Base-by-base conservation (phyloP, 2,329 filamentous ascomycete genomes). In the Claviceps spartinae region DNA sequence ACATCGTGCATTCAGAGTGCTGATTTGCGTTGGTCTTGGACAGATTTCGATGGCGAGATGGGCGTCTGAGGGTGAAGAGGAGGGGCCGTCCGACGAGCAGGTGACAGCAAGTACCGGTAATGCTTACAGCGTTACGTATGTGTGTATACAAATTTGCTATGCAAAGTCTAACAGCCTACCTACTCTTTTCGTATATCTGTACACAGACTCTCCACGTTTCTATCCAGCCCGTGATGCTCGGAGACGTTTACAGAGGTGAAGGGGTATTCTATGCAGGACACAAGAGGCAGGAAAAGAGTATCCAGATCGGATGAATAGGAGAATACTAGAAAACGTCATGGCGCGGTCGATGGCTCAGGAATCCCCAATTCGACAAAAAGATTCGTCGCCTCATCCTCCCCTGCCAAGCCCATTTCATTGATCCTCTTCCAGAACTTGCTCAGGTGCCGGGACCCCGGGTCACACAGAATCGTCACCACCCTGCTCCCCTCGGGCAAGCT, bases 361-460 rank as follows among this genome's bases (percentile, higher is more conserved):
- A 82, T 68, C 0, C 70, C 75, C 43, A 83, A 62, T 48, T 77
- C 65, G 2, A 64, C 61, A 50, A 82, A 70, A 49, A 83, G 56
- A 58, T 79, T 67, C 62, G 63, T 62, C 55, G 69, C 61, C 49
- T 71, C 61, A 47, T 71, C 69, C 38, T 69, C 66, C 46, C 85
- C 79, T 55, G 86, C 81, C 22, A 87, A 68, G 3, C 82, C 85
- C 65, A 85, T 72, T 49, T 82, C 78, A 22, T 79, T 83, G 50
- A 88, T 79, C 56, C 77, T 74, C 62, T 83, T 86, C 85, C 86
- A 93, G 63, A 94, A 90, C 67, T 90, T 91, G 69, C 84, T 89
- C 49, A 93, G 67, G 66, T 93, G 87, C 57, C 88, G 76, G 9
- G 82, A 82, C n/a, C 88, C 85, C n/a, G 79, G 81, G 68, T 94